phyloP scores from a whole-genome alignment of 495 filamentous ascomycete genomes.

The Entonaema liquescens region DNA sequence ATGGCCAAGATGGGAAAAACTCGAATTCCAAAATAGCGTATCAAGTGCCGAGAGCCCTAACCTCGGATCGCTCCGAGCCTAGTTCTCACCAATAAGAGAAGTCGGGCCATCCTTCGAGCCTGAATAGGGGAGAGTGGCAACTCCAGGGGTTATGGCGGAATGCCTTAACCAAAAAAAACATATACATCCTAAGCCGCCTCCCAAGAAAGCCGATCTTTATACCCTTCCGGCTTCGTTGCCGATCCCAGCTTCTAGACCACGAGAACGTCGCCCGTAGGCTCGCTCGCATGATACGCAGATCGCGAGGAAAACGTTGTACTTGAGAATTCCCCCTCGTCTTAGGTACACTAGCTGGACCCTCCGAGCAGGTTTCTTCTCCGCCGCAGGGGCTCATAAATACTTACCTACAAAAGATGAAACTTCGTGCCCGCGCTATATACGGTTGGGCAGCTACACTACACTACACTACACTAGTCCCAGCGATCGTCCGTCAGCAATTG shows the following conservation, averaged over 20 bases:
- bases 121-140: constrained; percentile 10
- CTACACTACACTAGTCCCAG: not conserved
- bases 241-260: not conserved
- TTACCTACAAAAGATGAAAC: not conserved
- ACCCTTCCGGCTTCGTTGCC: not conserved
- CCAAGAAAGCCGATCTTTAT: not conserved
- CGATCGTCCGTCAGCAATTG: not conserved
- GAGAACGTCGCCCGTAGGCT: not conserved
- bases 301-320: not conserved
- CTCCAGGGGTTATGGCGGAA: not conserved
- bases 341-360: not conserved
- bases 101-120: not conserved
- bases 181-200: not conserved
- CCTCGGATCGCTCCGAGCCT: not conserved
- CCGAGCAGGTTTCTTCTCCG: not conserved
- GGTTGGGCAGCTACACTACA: constrained; percentile 1
- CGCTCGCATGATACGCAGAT: not conserved
- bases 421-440: not conserved
- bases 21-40: not conserved
- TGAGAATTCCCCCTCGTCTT: not conserved
- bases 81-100: constrained; percentile 12
- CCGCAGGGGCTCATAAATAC: not conserved
- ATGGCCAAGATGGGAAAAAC: not conserved
- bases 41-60: constrained; percentile 2
- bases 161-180: not conserved